Percentiles rank a stretch among this genome's conserved stretches.
Evolutionary conservation across 2,329 filamentous ascomycete genomes (phyloP).

Genomic region (Aspergillus sp.): DNA sequence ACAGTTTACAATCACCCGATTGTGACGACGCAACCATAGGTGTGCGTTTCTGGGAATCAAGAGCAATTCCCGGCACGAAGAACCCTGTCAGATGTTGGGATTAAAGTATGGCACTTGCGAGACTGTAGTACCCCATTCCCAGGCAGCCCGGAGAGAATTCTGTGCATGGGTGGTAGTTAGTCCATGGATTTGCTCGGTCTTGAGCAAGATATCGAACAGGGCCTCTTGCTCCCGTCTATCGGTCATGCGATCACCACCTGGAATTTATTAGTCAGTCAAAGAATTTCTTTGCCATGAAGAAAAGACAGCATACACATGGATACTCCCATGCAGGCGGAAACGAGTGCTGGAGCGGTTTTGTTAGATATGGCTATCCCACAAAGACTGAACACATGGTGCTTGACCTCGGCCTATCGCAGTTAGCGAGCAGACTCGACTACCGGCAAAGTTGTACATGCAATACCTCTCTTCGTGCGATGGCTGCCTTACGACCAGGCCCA

Average conservation of each 20-base stretch:
- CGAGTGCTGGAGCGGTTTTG: conserved; percentile 11
- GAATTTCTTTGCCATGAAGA: neutral
- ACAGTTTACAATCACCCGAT: too few relatives aligned
- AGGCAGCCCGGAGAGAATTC: conserved; percentile 8
- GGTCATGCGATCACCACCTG: conserved; percentile 12
- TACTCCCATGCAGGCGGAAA: conserved; percentile 16
- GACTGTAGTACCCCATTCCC: neutral
- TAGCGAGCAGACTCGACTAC: neutral
- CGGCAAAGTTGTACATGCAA: neutral
- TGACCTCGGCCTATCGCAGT: conserved; percentile 6
- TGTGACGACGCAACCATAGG: too few relatives aligned
- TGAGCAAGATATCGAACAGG: conserved; percentile 10
- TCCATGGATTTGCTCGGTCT: conserved; percentile 10
- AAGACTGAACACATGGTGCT: conserved; percentile 10
- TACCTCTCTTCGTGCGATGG: conserved; percentile 4
- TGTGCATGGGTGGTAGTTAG: conserved; percentile 13
- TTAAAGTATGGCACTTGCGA: neutral
- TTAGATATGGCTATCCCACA: conserved; percentile 16
- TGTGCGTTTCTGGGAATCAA: too few relatives aligned
- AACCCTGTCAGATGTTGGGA: too few relatives aligned
- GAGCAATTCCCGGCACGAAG: too few relatives aligned
- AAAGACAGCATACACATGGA: conserved; percentile 12
- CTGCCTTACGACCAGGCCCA: conserved; percentile 13
- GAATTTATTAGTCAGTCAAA: neutral
- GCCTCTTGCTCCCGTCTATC: conserved; percentile 12